Percentiles rank a stretch among this genome's conserved stretches.
Evolutionary conservation across 192 early-diverging fungal species (phyloP).

Genomic region (Coemansia asiatica): DNA sequence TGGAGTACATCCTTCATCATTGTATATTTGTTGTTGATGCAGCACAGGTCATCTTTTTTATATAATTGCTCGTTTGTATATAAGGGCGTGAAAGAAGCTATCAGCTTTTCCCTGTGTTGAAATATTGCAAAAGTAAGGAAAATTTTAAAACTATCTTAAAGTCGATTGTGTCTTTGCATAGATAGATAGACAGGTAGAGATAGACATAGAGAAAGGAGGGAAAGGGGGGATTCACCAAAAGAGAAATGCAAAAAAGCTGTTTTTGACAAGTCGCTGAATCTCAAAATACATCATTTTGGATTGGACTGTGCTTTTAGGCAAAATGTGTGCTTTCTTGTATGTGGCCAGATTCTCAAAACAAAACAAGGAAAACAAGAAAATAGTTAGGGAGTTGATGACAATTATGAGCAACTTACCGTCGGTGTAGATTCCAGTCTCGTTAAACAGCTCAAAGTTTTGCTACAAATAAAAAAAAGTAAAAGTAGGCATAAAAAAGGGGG

Average conservation of each 20-base stretch:
- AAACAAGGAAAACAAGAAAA: background rate
- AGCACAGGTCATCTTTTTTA: background rate
- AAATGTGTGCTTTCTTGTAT: background rate
- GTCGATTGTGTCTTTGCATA: too few species aligned
- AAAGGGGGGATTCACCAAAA: too few species aligned
- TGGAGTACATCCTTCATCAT: background rate
- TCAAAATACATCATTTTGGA: background rate
- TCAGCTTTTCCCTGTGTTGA: background rate
- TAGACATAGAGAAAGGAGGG: too few species aligned
- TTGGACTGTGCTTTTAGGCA: background rate
- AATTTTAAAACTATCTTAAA: too few species aligned
- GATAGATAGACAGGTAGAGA: too few species aligned
- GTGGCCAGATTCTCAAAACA: background rate
- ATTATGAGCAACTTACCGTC: conserved; percentile 46
- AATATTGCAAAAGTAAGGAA: background rate
- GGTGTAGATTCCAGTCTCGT: conserved; percentile 62
- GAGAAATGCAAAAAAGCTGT: background rate
- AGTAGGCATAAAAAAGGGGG: background rate
- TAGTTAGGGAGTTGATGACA: background rate
- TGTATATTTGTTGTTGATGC: background rate
- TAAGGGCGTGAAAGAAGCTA: background rate
- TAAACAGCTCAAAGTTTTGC: conserved; percentile 65
- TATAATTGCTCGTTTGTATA: too few species aligned
- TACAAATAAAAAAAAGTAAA: conserved; percentile 22
- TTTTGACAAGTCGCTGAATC: background rate